Evolutionary conservation across 1,284 basidiomycete genomes (phyloP).

Genomic region (Testicularia cyperi): DNA sequence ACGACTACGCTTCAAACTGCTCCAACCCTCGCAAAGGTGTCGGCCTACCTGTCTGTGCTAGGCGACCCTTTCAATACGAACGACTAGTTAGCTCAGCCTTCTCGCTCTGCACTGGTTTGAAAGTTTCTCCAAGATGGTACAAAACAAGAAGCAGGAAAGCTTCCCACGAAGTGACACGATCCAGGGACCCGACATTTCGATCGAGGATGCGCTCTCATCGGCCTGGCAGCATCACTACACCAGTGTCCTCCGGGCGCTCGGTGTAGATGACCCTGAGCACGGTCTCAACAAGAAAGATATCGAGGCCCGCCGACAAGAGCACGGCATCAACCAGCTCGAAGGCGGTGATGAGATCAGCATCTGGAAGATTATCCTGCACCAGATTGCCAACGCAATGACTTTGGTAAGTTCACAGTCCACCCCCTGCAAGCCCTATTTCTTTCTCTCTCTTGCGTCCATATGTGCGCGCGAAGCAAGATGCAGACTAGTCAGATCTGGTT

Average conservation of each 20-base stretch:
- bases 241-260: constrained; percentile 29
- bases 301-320: constrained; percentile 36
- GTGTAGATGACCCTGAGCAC: constrained; percentile 35
- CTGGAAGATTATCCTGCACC: constrained; percentile 48
- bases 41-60: constrained; percentile 34
- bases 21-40: not conserved
- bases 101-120: not conserved
- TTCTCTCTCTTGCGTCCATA: too few relatives aligned
- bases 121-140: constrained; percentile 13
- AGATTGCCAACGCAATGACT: constrained; percentile 60
- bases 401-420: constrained; percentile 34
- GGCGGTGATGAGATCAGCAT: constrained; percentile 51
- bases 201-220: constrained; percentile 22
- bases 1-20: not conserved
- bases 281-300: constrained; percentile 44
- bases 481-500: too few relatives aligned
- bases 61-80: too few relatives aligned
- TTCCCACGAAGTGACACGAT: constrained; percentile 37
- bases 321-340: constrained; percentile 54
- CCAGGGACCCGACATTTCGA: constrained; percentile 29
- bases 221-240: constrained; percentile 40
- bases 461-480: too few relatives aligned
- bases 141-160: constrained; percentile 25
- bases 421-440: too few relatives aligned
- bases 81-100: too few relatives aligned